Conservation (phyloP, 495 filamentous ascomycete species). For the Aspergillus ostianus region DNA sequence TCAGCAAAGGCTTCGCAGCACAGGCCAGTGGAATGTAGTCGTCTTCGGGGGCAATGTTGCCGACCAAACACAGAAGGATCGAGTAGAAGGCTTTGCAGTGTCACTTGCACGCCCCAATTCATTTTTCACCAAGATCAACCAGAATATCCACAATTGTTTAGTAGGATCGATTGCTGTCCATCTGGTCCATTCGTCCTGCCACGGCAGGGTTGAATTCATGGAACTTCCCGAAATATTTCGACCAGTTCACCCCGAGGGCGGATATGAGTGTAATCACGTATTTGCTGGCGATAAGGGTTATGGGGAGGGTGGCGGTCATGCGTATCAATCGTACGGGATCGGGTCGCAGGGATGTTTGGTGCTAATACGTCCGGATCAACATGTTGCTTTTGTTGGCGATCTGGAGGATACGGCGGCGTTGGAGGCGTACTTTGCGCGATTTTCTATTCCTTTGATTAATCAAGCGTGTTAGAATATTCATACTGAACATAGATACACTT, state of each 20-base stretch:
- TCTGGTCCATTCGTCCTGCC: conserved; percentile 48
- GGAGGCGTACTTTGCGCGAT: conserved; percentile 1
- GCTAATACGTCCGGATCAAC: conserved; percentile 55
- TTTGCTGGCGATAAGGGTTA: conserved; percentile 59
- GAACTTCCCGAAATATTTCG: conserved; percentile 54
- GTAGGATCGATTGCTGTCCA: conserved; percentile 50
- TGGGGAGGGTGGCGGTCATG: conserved; percentile 52
- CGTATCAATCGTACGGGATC: conserved; percentile 57
- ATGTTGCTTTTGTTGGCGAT: conserved; percentile 42
- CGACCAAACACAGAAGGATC: conserved; percentile 26
- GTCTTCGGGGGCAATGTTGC: conserved; percentile 58
- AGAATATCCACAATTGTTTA: conserved; percentile 18
- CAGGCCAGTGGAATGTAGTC: conserved; percentile 54
- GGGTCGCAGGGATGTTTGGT: conserved; percentile 57
- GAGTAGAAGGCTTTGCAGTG: conserved; percentile 37
- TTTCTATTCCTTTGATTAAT: not conserved
- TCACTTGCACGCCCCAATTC: not conserved
- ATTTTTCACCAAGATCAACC: conserved; percentile 17
- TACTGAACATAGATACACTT: no score
- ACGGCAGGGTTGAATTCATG: conserved; percentile 42
- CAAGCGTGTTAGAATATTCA: no score
- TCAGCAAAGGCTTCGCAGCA: conserved; percentile 29
- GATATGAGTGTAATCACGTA: conserved; percentile 42
- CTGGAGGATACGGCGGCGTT: conserved; percentile 38
- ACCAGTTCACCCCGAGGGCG: conserved; percentile 45